These are phyloP conservation scores for Microsporum canis DNA, from an alignment of 2,329 filamentous ascomycete genomes.

Conservation along the genomic window DNA sequence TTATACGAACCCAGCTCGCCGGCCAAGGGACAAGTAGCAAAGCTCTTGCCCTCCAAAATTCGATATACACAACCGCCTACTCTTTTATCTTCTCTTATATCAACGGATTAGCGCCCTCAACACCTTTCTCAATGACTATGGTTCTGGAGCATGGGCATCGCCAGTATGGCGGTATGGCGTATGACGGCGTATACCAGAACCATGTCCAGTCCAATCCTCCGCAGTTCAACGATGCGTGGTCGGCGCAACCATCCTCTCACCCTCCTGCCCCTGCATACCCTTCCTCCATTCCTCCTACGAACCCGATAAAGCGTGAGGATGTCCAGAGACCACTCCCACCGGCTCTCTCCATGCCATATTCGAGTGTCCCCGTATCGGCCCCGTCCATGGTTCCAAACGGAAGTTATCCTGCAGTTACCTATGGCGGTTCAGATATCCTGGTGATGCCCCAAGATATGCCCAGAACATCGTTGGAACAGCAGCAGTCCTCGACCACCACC, in stretches of 20 bases:
- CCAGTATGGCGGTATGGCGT: conserved; percentile 65
- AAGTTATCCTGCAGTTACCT: conserved; percentile 53
- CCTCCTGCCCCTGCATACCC: conserved; percentile 52
- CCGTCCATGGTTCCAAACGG: conserved; percentile 59
- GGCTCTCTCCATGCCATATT: conserved; percentile 58
- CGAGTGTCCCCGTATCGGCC: conserved; percentile 59
- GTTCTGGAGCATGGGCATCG: conserved; percentile 82
- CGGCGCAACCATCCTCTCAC: conserved; percentile 46
- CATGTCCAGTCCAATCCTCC: conserved; percentile 52
- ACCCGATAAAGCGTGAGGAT: conserved; percentile 47
- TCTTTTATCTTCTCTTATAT: neutral
- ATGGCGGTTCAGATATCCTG: conserved; percentile 55
- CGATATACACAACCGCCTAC: no score
- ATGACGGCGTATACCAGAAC: conserved; percentile 63
- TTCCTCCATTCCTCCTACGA: conserved; percentile 47
- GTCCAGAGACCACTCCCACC: conserved; percentile 33
- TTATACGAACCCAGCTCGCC: neutral
- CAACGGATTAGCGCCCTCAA: neutral
- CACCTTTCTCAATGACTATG: conserved; percentile 67
- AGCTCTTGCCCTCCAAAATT: no score
- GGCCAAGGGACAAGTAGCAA: neutral
- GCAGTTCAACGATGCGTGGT: conserved; percentile 89
- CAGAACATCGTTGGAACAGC: conserved; percentile 61
- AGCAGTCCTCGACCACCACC: conserved; percentile 54
- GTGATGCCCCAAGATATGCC: conserved; percentile 65